phyloP scores from a whole-genome alignment of 2,329 filamentous ascomycete species.

The Monilinia laxa region DNA sequence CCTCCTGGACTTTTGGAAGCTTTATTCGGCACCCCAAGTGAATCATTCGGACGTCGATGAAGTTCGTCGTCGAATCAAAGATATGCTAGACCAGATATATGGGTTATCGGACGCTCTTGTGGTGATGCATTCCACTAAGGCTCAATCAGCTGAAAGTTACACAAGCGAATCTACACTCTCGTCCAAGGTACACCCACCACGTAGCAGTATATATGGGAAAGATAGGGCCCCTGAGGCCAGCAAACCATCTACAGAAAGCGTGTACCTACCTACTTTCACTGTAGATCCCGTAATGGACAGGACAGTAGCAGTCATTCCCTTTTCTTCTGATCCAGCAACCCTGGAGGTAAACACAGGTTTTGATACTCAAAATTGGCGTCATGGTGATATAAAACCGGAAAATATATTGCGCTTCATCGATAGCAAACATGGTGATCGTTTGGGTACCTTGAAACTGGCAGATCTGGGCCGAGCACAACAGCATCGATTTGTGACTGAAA shows the following conservation, averaged over 20 bases:
- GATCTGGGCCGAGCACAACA: slow-evolving; percentile 17
- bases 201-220: background rate
- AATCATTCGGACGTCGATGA: background rate
- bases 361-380: background rate
- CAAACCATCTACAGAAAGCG: background rate
- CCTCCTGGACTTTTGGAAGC: slow-evolving; percentile 1
- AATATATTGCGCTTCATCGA: slow-evolving; percentile 1
- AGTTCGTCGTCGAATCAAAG: background rate
- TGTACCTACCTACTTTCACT: background rate
- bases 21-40: background rate
- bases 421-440: background rate
- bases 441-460: slow-evolving; percentile 3
- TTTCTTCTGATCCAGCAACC: background rate
- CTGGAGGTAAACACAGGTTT: background rate
- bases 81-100: background rate
- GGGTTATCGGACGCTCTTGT: background rate
- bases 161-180: background rate
- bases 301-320: background rate
- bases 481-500: slow-evolving; percentile 4
- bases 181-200: background rate
- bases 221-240: background rate
- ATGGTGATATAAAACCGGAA: slow-evolving; percentile 6
- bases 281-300: no score
- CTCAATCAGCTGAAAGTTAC: background rate
- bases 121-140: slow-evolving; percentile 6